Conservation (phyloP, 306 rosid species). For the Vicia sativa region DNA sequence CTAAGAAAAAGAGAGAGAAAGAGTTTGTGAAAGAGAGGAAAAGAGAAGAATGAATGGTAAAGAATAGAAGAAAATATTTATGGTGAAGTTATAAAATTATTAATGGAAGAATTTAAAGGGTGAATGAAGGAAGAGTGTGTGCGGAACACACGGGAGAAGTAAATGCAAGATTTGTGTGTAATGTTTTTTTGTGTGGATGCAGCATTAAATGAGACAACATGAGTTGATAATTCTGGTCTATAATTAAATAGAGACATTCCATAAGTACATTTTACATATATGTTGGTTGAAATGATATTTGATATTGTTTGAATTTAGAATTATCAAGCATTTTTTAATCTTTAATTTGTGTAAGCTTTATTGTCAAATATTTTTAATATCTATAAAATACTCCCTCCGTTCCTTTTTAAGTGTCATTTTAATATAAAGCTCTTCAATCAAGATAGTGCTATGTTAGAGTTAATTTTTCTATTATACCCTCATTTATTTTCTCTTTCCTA, state of each 20-base stretch:
- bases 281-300: too few species aligned
- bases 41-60: constrained; percentile 35
- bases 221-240: constrained; percentile 29
- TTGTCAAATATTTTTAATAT: too few species aligned
- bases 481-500: too few species aligned
- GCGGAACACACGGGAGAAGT: constrained; percentile 47
- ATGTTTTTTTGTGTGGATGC: constrained; percentile 24
- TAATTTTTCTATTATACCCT: too few species aligned
- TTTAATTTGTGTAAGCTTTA: too few species aligned
- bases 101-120: constrained; percentile 32
- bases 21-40: constrained; percentile 24
- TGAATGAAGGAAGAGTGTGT: constrained; percentile 38
- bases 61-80: constrained; percentile 37
- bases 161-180: constrained; percentile 44
- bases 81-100: constrained; percentile 32
- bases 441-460: too few species aligned
- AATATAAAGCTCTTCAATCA: too few species aligned
- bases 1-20: constrained; percentile 1
- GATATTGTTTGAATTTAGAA: too few species aligned
- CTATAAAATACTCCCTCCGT: too few species aligned
- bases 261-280: too few species aligned
- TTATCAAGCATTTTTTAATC: too few species aligned
- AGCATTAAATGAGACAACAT: constrained; percentile 51
- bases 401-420: too few species aligned
- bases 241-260: not conserved